phyloP scores from a whole-genome alignment of 495 filamentous ascomycete species.

The Penicillium samsonianum region DNA sequence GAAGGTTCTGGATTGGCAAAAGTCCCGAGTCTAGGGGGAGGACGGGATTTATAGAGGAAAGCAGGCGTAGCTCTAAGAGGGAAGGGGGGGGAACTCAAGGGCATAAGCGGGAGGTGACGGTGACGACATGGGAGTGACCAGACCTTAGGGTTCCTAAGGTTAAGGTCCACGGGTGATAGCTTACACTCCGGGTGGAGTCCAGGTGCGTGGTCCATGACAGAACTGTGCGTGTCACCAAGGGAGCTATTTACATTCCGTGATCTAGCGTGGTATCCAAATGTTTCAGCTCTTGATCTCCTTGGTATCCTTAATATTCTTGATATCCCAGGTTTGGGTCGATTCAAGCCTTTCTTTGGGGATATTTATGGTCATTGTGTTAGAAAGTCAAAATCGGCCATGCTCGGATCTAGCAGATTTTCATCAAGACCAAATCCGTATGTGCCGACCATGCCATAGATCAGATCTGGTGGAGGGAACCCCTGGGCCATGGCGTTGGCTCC shows the following conservation, averaged over 20 bases:
- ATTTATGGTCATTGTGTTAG: slow-evolving; percentile 31
- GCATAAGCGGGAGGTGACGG: slow-evolving; percentile 29
- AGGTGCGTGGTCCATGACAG: slow-evolving; percentile 19
- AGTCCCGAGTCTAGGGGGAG: slow-evolving; percentile 1
- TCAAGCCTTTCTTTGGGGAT: neutral
- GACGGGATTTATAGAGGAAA: slow-evolving; percentile 11
- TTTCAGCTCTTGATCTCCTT: neutral
- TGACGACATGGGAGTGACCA: slow-evolving; percentile 27
- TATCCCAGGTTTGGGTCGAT: neutral
- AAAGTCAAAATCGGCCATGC: slow-evolving; percentile 50
- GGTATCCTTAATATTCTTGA: neutral
- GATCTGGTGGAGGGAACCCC: slow-evolving; percentile 48
- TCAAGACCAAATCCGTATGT: slow-evolving; percentile 52
- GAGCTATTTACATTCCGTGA: slow-evolving; percentile 20
- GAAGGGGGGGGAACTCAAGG: slow-evolving; percentile 25
- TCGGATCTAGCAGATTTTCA: slow-evolving; percentile 49
- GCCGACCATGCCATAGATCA: slow-evolving; percentile 53
- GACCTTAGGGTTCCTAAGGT: slow-evolving; percentile 12
- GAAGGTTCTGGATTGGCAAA: slow-evolving; percentile 5
- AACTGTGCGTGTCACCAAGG: slow-evolving; percentile 17
- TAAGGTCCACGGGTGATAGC: slow-evolving; percentile 26
- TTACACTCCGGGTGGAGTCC: slow-evolving; percentile 20
- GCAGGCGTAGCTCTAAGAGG: slow-evolving; percentile 13
- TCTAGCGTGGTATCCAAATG: neutral
- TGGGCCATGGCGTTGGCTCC: slow-evolving; percentile 52